Evolutionary conservation across 305 asterid species (phyloP).

Genomic region (Plantago coronopus): DNA sequence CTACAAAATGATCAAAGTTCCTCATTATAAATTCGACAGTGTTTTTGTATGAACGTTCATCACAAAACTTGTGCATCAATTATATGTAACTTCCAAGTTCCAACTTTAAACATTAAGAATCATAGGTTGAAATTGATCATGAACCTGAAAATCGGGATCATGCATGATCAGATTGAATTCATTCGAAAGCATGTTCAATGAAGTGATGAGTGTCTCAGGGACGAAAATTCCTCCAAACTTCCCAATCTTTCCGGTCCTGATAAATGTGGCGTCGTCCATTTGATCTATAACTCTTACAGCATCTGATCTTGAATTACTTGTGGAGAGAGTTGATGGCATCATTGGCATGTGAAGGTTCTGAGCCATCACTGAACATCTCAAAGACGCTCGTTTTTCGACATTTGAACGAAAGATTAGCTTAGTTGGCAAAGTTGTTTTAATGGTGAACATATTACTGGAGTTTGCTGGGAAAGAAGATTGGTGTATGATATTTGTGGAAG

Average conservation of each 20-base stretch:
- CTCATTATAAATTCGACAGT: too few species aligned
- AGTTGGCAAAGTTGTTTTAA: not conserved
- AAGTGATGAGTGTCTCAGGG: slow-evolving; percentile 57
- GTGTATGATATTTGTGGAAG: not conserved
- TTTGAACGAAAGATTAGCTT: not conserved
- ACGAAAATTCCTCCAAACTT: slow-evolving; percentile 70
- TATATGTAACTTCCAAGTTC: too few species aligned
- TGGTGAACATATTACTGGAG: not conserved
- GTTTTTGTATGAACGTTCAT: too few species aligned
- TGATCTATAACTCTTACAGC: slow-evolving; percentile 23
- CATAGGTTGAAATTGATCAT: not conserved
- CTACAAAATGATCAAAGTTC: slow-evolving; percentile 23
- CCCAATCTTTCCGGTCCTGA: slow-evolving; percentile 55
- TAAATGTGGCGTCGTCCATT: slow-evolving; percentile 16
- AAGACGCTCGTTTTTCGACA: not conserved
- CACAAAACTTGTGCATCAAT: not conserved
- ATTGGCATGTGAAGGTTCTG: not conserved
- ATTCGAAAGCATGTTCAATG: slow-evolving; percentile 48
- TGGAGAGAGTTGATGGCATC: not conserved
- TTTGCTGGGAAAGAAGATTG: not conserved
- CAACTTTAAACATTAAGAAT: not conserved
- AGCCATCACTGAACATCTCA: not conserved
- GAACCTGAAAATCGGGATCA: slow-evolving; percentile 64
- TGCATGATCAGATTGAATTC: slow-evolving; percentile 47
- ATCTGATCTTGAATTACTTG: slow-evolving; percentile 13